These are phyloP conservation scores for Coelastrella sp. DNA, from an alignment of 139 green algal species.

Conservation along the genomic window DNA sequence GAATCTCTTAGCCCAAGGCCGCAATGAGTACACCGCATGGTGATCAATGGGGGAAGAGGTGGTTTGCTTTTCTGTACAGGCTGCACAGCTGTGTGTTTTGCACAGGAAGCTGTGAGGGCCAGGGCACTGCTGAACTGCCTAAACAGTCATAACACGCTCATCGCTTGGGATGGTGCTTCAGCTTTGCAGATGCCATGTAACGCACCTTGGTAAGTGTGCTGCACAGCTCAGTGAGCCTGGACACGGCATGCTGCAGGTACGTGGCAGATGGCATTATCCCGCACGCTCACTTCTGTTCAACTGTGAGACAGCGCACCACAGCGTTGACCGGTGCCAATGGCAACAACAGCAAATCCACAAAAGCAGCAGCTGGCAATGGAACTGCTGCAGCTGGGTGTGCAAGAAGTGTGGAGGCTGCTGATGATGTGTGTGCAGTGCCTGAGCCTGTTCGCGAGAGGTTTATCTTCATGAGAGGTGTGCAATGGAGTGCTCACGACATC, in stretches of 20 bases:
- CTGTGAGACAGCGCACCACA: background rate
- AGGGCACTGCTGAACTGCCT: no score
- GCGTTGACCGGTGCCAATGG: background rate
- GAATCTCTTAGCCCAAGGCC: constrained; percentile 55
- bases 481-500: constrained; percentile 54
- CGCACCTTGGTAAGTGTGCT: no score
- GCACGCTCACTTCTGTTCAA: constrained; percentile 14
- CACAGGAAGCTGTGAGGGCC: no score
- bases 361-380: background rate
- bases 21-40: constrained; percentile 60
- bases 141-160: no score
- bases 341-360: background rate
- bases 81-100: no score
- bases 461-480: constrained; percentile 66
- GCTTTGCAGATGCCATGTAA: no score
- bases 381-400: background rate
- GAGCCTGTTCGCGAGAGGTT: constrained; percentile 45
- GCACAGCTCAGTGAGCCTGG: no score
- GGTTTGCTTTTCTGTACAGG: background rate
- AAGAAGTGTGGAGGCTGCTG: no score
- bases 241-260: constrained; percentile 3
- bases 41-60: background rate
- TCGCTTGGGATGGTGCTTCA: no score
- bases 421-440: background rate
- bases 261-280: constrained; percentile 22